phyloP scores from a whole-genome alignment of 2,329 filamentous ascomycete genomes.

The Ceratocystis destructans region DNA sequence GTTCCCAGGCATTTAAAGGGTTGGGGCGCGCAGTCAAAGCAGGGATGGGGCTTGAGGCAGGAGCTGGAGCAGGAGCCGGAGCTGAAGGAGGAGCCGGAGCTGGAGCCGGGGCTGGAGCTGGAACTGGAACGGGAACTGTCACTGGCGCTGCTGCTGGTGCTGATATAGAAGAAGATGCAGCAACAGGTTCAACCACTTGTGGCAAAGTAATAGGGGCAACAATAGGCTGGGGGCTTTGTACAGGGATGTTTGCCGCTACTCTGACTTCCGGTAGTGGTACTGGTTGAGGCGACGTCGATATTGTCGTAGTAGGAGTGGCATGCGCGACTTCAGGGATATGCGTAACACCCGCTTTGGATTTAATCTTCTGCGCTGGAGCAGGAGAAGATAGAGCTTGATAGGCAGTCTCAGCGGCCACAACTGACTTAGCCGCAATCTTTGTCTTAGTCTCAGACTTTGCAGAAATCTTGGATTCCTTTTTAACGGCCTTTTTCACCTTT shows the following conservation, averaged over 20 bases:
- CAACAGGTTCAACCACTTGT: neutral
- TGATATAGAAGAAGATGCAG: neutral
- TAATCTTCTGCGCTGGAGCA: neutral
- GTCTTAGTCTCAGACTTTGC: slow-evolving; percentile 10
- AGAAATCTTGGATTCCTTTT: slow-evolving; percentile 10
- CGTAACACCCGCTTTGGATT: neutral
- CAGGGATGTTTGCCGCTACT: neutral
- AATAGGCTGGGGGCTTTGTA: neutral
- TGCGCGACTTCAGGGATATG: neutral
- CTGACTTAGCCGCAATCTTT: slow-evolving; percentile 6
- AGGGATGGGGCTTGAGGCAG: neutral
- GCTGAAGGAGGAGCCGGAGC: neutral
- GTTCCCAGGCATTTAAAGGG: slow-evolving; percentile 43
- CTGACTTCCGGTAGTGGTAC: neutral
- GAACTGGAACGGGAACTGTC: neutral
- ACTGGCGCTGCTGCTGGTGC: neutral
- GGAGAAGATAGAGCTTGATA: neutral
- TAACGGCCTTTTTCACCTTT: slow-evolving; percentile 8
- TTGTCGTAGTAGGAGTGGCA: neutral
- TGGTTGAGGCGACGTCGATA: neutral
- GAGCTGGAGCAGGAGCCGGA: neutral
- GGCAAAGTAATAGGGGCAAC: neutral
- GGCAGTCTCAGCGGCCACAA: neutral
- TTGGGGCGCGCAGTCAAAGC: neutral
- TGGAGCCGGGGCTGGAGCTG: neutral